Conservation (phyloP, 495 filamentous ascomycete genomes). For the Recurvomyces mirabilis region DNA sequence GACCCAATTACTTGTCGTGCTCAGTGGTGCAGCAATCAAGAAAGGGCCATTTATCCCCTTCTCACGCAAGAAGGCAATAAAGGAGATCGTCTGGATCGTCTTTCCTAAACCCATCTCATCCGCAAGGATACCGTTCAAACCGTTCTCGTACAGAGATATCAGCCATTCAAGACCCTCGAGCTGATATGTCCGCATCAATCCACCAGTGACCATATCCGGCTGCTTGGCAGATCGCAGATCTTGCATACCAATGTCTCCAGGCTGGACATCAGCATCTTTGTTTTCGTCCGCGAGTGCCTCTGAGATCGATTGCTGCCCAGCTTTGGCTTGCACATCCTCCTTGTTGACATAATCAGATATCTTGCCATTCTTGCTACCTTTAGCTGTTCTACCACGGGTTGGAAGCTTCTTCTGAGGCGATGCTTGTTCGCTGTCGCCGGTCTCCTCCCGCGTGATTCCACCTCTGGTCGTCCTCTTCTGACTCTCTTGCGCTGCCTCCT, state of each 20-base stretch:
- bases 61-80: constrained; percentile 81
- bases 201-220: constrained; percentile 71
- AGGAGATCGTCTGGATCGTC: constrained; percentile 85
- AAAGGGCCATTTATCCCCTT: constrained; percentile 80
- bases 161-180: constrained; percentile 92
- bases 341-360: constrained; percentile 51
- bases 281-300: constrained; percentile 46
- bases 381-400: constrained; percentile 15
- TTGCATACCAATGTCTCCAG: constrained; percentile 59
- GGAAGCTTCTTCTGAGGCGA: constrained; percentile 13
- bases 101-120: constrained; percentile 98
- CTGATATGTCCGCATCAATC: constrained; percentile 88
- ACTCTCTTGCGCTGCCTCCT: constrained; percentile 27
- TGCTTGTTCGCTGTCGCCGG: constrained; percentile 7
- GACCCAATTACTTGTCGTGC: constrained; percentile 92
- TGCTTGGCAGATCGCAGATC: constrained; percentile 71
- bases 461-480: constrained; percentile 27
- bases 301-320: constrained; percentile 40
- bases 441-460: constrained; percentile 10
- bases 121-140: constrained; percentile 85
- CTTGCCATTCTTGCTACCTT: constrained; percentile 32
- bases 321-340: constrained; percentile 42
- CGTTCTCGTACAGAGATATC: constrained; percentile 75
- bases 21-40: constrained; percentile 78
- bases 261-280: constrained; percentile 45